Percentiles rank a stretch among this genome's conserved stretches.
phyloP scores from a whole-genome alignment of 1,284 basidiomycete genomes.

The Boletus smithii region DNA sequence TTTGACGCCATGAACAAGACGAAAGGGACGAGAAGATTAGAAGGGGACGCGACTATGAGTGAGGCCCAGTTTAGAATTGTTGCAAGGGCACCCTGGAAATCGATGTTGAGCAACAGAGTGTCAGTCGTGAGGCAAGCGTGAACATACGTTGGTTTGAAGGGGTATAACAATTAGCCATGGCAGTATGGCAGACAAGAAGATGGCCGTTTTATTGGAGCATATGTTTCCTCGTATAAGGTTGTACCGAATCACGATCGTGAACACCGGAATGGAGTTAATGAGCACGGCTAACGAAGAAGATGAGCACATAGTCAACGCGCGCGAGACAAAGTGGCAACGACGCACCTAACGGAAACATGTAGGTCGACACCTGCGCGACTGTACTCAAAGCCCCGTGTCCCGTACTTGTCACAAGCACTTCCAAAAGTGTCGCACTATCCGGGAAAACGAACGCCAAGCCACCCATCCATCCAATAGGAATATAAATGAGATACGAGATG shows the following conservation, averaged over 20 bases:
- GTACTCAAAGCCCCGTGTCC: slow-evolving; percentile 4
- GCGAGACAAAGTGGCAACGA: background rate
- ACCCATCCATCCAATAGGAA: slow-evolving; percentile 27
- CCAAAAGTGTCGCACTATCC: slow-evolving; percentile 15
- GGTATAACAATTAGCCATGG: slow-evolving; percentile 27
- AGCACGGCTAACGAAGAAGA: slow-evolving; percentile 24
- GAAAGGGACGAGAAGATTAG: slow-evolving; percentile 25
- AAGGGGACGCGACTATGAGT: slow-evolving; percentile 23
- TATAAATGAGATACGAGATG: slow-evolving; percentile 24
- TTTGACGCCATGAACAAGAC: slow-evolving; percentile 24
- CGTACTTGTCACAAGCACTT: slow-evolving; percentile 12
- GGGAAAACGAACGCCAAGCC: slow-evolving; percentile 15
- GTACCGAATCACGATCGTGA: slow-evolving; percentile 26
- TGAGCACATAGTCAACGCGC: background rate
- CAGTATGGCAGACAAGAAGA: slow-evolving; percentile 25
- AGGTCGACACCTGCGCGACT: slow-evolving; percentile 21
- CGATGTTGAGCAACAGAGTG: background rate
- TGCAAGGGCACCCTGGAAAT: slow-evolving; percentile 11
- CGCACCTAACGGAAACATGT: slow-evolving; percentile 25
- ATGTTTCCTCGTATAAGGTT: slow-evolving; percentile 26
- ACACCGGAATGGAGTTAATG: slow-evolving; percentile 26
- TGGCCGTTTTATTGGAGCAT: slow-evolving; percentile 23
- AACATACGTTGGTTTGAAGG: slow-evolving; percentile 26
- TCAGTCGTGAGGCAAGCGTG: background rate
- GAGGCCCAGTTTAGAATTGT: slow-evolving; percentile 27